Evolutionary conservation across 2,329 filamentous ascomycete genomes (phyloP).

Genomic region (Myrmaecium sp.): DNA sequence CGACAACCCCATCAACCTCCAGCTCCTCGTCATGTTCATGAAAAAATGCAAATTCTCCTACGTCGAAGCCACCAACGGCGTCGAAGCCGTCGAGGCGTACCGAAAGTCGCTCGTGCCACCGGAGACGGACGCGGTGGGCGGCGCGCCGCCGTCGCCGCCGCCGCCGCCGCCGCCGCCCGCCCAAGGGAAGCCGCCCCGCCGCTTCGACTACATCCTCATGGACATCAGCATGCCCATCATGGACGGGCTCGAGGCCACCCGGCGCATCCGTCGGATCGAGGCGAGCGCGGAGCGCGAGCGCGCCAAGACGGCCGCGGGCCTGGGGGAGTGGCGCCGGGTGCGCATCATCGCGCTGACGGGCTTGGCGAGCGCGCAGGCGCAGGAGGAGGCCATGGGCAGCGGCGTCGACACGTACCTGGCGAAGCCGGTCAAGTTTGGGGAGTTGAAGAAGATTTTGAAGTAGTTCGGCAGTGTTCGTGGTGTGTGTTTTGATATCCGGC

Average conservation of each 20-base stretch:
- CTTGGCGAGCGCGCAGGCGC: slow-evolving; percentile 31
- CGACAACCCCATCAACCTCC: slow-evolving; percentile 24
- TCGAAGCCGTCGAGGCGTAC: slow-evolving; percentile 18
- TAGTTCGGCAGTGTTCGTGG: too few relatives aligned
- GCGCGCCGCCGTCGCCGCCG: too few relatives aligned
- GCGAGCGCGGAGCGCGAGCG: slow-evolving; percentile 22
- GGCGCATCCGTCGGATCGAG: slow-evolving; percentile 32
- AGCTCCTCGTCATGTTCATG: slow-evolving; percentile 18
- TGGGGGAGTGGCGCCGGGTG: not conserved
- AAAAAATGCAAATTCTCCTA: slow-evolving; percentile 17
- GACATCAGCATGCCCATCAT: slow-evolving; percentile 42
- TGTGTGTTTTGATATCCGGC: too few relatives aligned
- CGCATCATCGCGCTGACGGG: slow-evolving; percentile 36
- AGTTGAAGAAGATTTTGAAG: slow-evolving; percentile 25
- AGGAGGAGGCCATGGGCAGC: slow-evolving; percentile 33
- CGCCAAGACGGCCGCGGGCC: slow-evolving; percentile 12
- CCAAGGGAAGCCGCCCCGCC: slow-evolving; percentile 5
- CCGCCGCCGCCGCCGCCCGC: too few relatives aligned
- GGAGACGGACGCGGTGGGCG: too few relatives aligned
- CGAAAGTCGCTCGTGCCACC: too few relatives aligned
- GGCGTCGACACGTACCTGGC: slow-evolving; percentile 39
- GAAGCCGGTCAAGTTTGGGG: slow-evolving; percentile 31
- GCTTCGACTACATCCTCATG: slow-evolving; percentile 21
- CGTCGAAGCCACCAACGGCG: slow-evolving; percentile 17
- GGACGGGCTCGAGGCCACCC: slow-evolving; percentile 33